Percentiles rank a stretch among this genome's conserved stretches.
These are phyloP conservation scores for Neoboletus magnificus DNA, from an alignment of 768 basidiomycete species.

Conservation along the genomic window DNA sequence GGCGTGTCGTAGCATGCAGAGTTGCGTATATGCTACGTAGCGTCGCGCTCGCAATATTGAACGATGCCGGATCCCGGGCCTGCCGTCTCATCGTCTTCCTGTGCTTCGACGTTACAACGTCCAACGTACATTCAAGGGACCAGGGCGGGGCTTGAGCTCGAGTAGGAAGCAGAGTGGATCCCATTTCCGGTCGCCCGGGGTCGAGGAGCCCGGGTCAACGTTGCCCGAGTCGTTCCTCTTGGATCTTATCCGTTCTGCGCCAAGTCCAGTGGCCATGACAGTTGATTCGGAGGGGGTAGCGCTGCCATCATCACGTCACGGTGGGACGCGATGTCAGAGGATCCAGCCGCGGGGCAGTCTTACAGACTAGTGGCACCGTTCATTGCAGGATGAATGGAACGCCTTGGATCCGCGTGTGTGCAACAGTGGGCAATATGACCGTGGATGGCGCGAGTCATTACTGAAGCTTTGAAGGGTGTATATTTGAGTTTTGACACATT, in stretches of 20 bases:
- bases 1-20: no score
- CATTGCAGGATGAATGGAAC: background rate
- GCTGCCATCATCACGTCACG: background rate
- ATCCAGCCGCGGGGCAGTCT: background rate
- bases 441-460: conserved; percentile 1
- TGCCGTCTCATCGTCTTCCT: background rate
- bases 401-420: background rate
- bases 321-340: background rate
- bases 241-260: background rate
- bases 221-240: background rate
- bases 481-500: conserved; percentile 12
- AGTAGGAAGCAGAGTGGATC: background rate
- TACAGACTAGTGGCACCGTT: no score
- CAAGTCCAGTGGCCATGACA: background rate
- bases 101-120: background rate
- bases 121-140: background rate
- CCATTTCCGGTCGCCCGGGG: background rate
- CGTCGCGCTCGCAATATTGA: no score
- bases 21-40: background rate
- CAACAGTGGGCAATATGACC: conserved; percentile 1
- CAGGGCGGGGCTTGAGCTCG: background rate
- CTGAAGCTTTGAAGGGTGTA: background rate
- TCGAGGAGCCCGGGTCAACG: background rate
- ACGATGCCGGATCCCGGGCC: background rate
- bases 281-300: background rate